Conservation (phyloP, 805 yeast species). For the Candida maris region DNA sequence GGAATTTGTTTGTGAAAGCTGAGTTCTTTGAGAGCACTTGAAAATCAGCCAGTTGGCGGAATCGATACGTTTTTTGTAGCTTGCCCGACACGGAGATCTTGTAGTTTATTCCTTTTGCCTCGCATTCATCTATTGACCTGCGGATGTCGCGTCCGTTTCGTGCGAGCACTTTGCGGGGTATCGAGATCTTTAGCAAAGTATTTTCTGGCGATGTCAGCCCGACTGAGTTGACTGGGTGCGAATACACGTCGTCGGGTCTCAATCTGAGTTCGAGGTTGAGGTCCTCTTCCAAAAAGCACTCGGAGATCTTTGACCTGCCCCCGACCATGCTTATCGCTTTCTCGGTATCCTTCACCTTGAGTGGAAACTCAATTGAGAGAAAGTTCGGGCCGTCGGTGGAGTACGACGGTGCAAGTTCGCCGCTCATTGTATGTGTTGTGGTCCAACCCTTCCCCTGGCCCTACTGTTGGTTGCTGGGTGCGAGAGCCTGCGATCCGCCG, state of each 20-base stretch:
- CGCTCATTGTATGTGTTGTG: slow-evolving; percentile 1
- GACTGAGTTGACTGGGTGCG: slow-evolving; percentile 63
- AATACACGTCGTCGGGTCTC: slow-evolving; percentile 32
- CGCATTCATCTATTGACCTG: slow-evolving; percentile 38
- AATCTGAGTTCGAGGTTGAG: slow-evolving; percentile 28
- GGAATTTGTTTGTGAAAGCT: slow-evolving; percentile 39
- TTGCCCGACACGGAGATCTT: slow-evolving; percentile 61
- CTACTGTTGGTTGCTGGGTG: too few relatives aligned
- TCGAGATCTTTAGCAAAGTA: slow-evolving; percentile 51
- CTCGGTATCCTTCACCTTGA: slow-evolving; percentile 57
- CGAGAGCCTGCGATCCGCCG: too few relatives aligned
- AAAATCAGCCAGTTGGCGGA: slow-evolving; percentile 85
- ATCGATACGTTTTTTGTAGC: slow-evolving; percentile 64
- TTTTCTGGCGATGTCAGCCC: slow-evolving; percentile 48
- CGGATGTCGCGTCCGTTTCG: slow-evolving; percentile 40
- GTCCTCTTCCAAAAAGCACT: slow-evolving; percentile 38
- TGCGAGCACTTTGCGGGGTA: slow-evolving; percentile 53
- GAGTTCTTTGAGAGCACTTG: slow-evolving; percentile 66
- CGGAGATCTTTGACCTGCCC: slow-evolving; percentile 44
- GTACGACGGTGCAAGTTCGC: slow-evolving; percentile 26
- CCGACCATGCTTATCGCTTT: slow-evolving; percentile 71
- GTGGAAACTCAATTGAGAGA: slow-evolving; percentile 75
- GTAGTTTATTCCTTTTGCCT: slow-evolving; percentile 30
- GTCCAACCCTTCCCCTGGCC: too few relatives aligned
- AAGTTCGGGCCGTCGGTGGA: slow-evolving; percentile 72